Base-by-base conservation (phyloP, 2,329 filamentous ascomycete species). In the Aspergillus tanneri region DNA sequence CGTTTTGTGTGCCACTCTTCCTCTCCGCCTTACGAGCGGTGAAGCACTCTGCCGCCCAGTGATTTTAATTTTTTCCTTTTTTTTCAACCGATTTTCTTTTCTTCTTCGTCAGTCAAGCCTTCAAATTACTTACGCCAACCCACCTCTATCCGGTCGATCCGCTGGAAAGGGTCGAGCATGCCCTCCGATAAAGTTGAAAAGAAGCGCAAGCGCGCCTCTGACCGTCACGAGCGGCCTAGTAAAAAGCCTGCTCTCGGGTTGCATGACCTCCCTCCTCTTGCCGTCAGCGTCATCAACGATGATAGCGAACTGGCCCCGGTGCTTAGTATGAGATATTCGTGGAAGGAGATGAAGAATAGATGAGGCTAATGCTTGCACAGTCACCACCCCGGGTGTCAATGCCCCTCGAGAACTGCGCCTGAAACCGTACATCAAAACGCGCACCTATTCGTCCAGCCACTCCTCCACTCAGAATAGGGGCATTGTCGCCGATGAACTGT, bases 191-290 rank as follows among this genome's bases (percentile, higher is more conserved):
- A 66, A 43, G 50, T 60, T 27, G 73, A 77, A 42, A 78, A 76
- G 61, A 80, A 80, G 69, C 70, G 77, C 56, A 80, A 80, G 67
- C 69, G 77, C 48, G 64, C 65, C 42, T 71, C 71, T 4, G 72
- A 73, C 41, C 68, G 66, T 32, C 68, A 66, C 34, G 73, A 72
- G 8, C 66, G 67, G 16, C 70, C 76, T 2, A 75, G 66, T 60
- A 80, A 80, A 57, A 80, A 77, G 64, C 56, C 70, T 5, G 72
- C 75, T 8, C 63, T 69, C 38, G 58, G 65, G 27, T 60, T 68
- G 44, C 64, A 66, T 44, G 60, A 65, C 21, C 59, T 69, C 21
- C 62, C 70, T 23, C 65, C 70, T 23, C 66, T 79, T 32, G 68
- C 66, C 38, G 71, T 78, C 38, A 71, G 73, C 50, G 61, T 77